Evolutionary conservation across 805 yeast species (phyloP), one percentile per base, ranked within the genome.

Genomic region (Millerago galiae): DNA sequence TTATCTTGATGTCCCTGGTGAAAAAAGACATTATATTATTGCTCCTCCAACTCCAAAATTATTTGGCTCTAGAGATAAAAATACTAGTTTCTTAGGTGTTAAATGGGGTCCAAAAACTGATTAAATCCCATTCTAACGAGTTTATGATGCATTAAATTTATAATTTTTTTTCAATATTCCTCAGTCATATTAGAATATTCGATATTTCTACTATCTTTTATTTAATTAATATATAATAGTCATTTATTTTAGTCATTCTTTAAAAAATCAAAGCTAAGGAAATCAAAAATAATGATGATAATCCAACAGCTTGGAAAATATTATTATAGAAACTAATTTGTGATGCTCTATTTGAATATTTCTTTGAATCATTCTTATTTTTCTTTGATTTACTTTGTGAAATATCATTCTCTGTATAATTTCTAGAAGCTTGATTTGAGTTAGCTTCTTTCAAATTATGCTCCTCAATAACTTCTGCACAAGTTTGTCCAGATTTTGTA

Each of bases 51-150:
- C 68, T 56, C 42, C 73, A 53, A 63, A 68, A 53, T 45, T 77
- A 58, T 38, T 54, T 10, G 58, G 59, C 1, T 41, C 67, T 35
- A 56, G 58, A 21, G 60, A 55, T 40, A 66, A 71, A 18, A 67
- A 66, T 15, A 55, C 66, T 5, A 90, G 91, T 2, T 83, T 86
- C 56, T 67, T 87, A 46, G 95, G 95, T 26, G 79, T 87, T 39
- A 80, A 77, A 54, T 88, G 95, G 95, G 95, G 95, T 1, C 85
- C 90, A 32, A 80, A 74, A 59, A 77, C 75, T 49, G 77, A 76
- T 34, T 59, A 45, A 47, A 21, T 21, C 24, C 24, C 24, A 21
- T 21, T 21, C 24, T 21, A 21, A 21, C 7, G 24, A 21, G 24
- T 21, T 21, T 21, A 21, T 21, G 24, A 21, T 21, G 24, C 24